Conservation (phyloP, 805 yeast genomes). For the Hemisphaericaspora nanyangensis region DNA sequence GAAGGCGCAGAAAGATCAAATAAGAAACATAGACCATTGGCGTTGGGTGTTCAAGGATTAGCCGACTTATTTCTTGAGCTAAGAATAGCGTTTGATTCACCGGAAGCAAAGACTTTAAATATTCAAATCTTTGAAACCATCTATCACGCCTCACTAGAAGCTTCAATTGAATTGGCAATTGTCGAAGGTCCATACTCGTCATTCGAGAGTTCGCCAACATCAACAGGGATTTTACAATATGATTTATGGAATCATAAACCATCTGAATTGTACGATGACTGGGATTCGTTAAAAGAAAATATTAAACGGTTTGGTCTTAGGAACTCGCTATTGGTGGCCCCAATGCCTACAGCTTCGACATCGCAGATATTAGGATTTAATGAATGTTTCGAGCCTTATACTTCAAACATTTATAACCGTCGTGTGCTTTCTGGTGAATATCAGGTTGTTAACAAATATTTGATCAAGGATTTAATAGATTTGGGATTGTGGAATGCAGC, state of each 20-base stretch:
- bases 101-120: slow-evolving; percentile 71
- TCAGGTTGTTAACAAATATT: slow-evolving; percentile 86
- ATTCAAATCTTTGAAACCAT: slow-evolving; percentile 90
- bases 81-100: slow-evolving; percentile 82
- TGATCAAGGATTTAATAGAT: slow-evolving; percentile 76
- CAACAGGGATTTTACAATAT: slow-evolving; percentile 78
- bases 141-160: slow-evolving; percentile 88
- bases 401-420: slow-evolving; percentile 87
- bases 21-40: slow-evolving; percentile 84
- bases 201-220: slow-evolving; percentile 85
- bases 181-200: slow-evolving; percentile 66
- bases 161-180: slow-evolving; percentile 77
- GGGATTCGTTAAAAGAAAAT: slow-evolving; percentile 66
- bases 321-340: slow-evolving; percentile 85
- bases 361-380: slow-evolving; percentile 92
- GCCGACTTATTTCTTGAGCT: slow-evolving; percentile 84
- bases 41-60: slow-evolving; percentile 97
- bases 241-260: slow-evolving; percentile 87
- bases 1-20: slow-evolving; percentile 73
- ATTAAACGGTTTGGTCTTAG: slow-evolving; percentile 67
- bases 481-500: slow-evolving; percentile 79
- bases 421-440: slow-evolving; percentile 92
- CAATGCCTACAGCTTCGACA: slow-evolving; percentile 98
- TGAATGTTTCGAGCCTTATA: slow-evolving; percentile 95
- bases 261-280: slow-evolving; percentile 70